phyloP scores from a whole-genome alignment of 1,284 basidiomycete species.

The Marasmius oreades region DNA sequence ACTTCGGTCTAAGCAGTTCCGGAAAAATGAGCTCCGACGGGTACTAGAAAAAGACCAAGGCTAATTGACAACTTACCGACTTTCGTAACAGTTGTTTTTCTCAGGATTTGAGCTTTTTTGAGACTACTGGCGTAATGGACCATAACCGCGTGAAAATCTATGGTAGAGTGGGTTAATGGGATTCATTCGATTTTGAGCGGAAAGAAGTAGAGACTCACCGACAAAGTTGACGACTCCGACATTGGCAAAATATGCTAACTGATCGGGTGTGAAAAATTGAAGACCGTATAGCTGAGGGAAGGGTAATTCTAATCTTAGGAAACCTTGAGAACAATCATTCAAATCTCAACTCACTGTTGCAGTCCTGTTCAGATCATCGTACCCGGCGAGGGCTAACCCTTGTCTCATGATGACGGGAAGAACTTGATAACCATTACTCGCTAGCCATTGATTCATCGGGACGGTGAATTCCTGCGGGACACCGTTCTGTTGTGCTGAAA shows the following conservation, averaged over 20 bases:
- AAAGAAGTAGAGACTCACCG: not conserved
- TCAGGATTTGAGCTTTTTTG: constrained; percentile 3
- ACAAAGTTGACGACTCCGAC: constrained; percentile 5
- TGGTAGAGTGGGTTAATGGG: not conserved
- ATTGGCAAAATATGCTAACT: constrained; percentile 3
- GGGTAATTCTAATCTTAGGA: not conserved
- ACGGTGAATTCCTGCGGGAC: constrained; percentile 3
- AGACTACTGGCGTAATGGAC: constrained; percentile 8
- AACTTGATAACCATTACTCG: not conserved
- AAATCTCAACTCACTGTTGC: constrained; percentile 4
- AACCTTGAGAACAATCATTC: not conserved
- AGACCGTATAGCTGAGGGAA: constrained; percentile 7
- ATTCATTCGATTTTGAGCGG: not conserved
- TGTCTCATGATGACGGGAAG: constrained; percentile 7
- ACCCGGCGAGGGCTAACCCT: constrained; percentile 7
- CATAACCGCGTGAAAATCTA: constrained; percentile 12
- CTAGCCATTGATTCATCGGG: constrained; percentile 9
- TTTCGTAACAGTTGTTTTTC: constrained; percentile 7
- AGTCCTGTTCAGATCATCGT: constrained; percentile 6
- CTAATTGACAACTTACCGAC: constrained; percentile 7
- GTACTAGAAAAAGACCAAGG: no score
- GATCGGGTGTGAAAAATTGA: constrained; percentile 9
- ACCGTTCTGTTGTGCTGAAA: constrained; percentile 1
- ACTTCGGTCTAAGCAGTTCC: constrained; percentile 10
- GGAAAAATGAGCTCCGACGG: no score